Evolutionary conservation across 2,329 filamentous ascomycete species (phyloP).

Genomic region (Coniosporium tulheliwenetii): DNA sequence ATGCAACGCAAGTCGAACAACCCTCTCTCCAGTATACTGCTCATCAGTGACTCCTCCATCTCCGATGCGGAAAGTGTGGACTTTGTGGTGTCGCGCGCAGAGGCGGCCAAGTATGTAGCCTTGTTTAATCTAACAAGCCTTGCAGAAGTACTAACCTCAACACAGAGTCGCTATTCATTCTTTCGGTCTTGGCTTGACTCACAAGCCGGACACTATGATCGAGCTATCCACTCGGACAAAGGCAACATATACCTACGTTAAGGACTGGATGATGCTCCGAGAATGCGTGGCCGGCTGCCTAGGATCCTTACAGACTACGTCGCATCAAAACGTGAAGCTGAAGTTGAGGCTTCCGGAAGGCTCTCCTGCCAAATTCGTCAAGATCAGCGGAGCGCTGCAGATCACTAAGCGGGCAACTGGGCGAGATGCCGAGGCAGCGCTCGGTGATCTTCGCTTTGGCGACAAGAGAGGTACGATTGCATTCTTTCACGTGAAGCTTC

Average conservation of each 20-base stretch:
- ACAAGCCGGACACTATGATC: constrained; percentile 98
- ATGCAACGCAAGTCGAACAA: constrained; percentile 98
- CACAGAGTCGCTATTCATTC: constrained; percentile 81
- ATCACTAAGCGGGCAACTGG: constrained; percentile 94
- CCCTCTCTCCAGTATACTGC: constrained; percentile 82
- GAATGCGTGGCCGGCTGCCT: constrained; percentile 91
- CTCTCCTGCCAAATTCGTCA: constrained; percentile 94
- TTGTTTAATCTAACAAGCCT: neutral
- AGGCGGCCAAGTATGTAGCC: constrained; percentile 74
- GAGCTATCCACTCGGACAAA: constrained; percentile 91
- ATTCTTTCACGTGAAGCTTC: neutral
- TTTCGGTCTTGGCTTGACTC: constrained; percentile 88
- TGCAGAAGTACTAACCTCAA: neutral
- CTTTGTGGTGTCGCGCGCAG: constrained; percentile 90
- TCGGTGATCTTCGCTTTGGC: constrained; percentile 86
- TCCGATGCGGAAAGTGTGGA: constrained; percentile 91
- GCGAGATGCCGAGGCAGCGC: constrained; percentile 77
- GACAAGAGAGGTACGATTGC: constrained; percentile 53
- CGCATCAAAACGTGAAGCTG: constrained; percentile 96
- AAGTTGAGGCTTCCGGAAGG: constrained; percentile 89
- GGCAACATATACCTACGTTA: constrained; percentile 94
- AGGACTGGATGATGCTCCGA: constrained; percentile 99
- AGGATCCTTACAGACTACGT: constrained; percentile 79
- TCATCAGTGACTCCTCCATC: constrained; percentile 94
- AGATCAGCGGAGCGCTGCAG: constrained; percentile 91